Base-by-base conservation (phyloP, 179 eudicot species). In the Beta macrorhiza region DNA sequence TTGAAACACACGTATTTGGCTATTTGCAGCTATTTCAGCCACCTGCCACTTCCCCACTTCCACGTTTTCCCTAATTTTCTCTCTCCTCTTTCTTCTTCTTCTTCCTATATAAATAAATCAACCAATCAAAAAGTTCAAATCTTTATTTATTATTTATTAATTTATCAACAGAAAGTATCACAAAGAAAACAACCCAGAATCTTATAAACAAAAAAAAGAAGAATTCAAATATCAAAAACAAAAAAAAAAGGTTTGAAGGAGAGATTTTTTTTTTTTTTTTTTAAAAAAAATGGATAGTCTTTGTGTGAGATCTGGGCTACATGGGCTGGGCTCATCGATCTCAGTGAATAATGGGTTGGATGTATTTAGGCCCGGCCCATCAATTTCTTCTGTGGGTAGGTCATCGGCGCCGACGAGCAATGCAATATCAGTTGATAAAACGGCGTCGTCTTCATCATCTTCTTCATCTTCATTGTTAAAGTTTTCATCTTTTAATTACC, bases 401-500 rank as follows among this genome's bases (percentile, higher is more conserved):
- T 58, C 87, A n/a, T 51, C 86, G 73, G 51, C 62, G 42, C 7
- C 72, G 32, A 29, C 32, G 32, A 29, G 32, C 7, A 87, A 81
- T 78, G 64, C 79, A 72, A 77, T 85, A 0, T 76, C 89, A 25
- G 81, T 79, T 53, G 89, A 78, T 17, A 84, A 73, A 75, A 71
- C 82, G 20, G 51, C 79, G 69, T 71, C 90, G 13, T 80, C 70
- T 11, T 77, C 77, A 15, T 71, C 82, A 12, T 82, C 89, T 29
- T 29, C 32, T 29, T 29, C 32, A 29, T 29, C 32, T 29, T 29
- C 32, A 29, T 29, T 29, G 32, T 29, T 29, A 84, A 93, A 90
- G 76, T 89, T 91, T 49, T 83, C 94, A 68, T 57, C 83, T 14
- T 88, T 92, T 78, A 89, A 85, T 79, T 84, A 83, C 82, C 94